Base-by-base conservation (phyloP, 164 flowering plant genomes). In the Malania oleifera region DNA sequence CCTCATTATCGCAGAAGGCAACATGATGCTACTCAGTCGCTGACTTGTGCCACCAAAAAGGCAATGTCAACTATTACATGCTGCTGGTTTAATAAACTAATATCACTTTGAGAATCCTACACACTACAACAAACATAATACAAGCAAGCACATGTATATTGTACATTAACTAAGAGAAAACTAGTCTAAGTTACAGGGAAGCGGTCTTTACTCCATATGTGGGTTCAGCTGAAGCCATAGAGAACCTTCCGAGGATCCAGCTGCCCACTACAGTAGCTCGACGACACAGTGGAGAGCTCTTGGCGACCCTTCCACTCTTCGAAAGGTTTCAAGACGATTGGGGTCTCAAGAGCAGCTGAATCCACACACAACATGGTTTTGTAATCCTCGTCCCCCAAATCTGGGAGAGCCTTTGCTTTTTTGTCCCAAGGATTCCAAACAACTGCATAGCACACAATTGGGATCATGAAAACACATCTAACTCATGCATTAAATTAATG, bases 391-490 rank as follows among this genome's bases (percentile, higher is more conserved):
- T 81, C 86, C 24, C 92, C 91, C 55, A 90, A 61, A 68, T 90
- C 92, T 25, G 75, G 69, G 27, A 85, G 66, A 65, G 81, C 75
- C 77, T 80, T 87, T 8, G 86, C 79, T 71, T 87, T 90, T 71
- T 77, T 90, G 65, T 90, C 87, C 95, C 97, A 90, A 39, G 95
- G 95, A 62, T 90, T 90, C 97, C 95, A 90, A 11, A 90, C 90
- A 63, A 57, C 97, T 90, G 87, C 65, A 73, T 37, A 60, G 7
- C 52, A 39, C 47, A 45, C 24, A 17, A 26, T 23, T 2, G 26
- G 26, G 50, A 56, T 40, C 29, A 41, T 57, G 23, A 20, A 19
- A 37, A 57, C 20, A 58, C 0, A 48, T 7, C 2, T 18, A 3
- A 17, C 12, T 15, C 26, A 47, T 52, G 28, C 51, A 24, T 50